phyloP scores from a whole-genome alignment of 768 basidiomycete species.

The Boletus eberwhitei region DNA sequence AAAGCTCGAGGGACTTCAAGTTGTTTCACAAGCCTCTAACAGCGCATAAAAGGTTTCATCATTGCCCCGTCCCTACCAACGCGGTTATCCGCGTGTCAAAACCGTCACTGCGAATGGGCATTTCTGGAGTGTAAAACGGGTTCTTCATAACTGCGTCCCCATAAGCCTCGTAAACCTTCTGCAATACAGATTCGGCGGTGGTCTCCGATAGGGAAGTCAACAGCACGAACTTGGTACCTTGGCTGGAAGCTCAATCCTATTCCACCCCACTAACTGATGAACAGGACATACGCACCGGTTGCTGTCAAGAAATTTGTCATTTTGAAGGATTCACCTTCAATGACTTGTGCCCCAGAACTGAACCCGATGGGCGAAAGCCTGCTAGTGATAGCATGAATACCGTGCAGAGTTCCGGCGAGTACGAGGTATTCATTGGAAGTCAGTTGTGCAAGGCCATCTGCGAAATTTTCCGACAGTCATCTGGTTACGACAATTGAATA shows the following conservation, averaged over 20 bases:
- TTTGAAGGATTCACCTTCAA: slow-evolving; percentile 95
- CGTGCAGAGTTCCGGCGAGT: slow-evolving; percentile 93
- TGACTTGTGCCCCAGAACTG: slow-evolving; percentile 89
- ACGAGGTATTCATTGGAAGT: slow-evolving; percentile 95
- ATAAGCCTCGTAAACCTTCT: slow-evolving; percentile 90
- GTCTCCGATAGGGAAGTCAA: slow-evolving; percentile 78
- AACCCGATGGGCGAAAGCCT: slow-evolving; percentile 78
- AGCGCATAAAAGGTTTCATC: slow-evolving; percentile 10
- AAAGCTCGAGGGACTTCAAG: neutral
- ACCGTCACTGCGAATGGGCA: slow-evolving; percentile 91
- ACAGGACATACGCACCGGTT: slow-evolving; percentile 59
- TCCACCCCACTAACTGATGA: neutral
- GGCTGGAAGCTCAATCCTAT: neutral
- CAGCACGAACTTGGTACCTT: slow-evolving; percentile 95
- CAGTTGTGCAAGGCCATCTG: slow-evolving; percentile 88
- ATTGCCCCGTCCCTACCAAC: slow-evolving; percentile 48
- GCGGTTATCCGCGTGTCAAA: slow-evolving; percentile 74
- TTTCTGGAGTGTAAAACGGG: slow-evolving; percentile 98
- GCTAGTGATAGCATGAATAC: slow-evolving; percentile 97
- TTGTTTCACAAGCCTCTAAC: neutral
- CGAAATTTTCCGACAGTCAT: neutral
- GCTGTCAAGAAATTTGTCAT: slow-evolving; percentile 86
- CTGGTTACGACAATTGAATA: neutral
- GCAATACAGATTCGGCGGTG: slow-evolving; percentile 65
- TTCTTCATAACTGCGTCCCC: slow-evolving; percentile 98